These are phyloP conservation scores for Epithele typhae DNA, from an alignment of 768 basidiomycete species.

Conservation along the genomic window DNA sequence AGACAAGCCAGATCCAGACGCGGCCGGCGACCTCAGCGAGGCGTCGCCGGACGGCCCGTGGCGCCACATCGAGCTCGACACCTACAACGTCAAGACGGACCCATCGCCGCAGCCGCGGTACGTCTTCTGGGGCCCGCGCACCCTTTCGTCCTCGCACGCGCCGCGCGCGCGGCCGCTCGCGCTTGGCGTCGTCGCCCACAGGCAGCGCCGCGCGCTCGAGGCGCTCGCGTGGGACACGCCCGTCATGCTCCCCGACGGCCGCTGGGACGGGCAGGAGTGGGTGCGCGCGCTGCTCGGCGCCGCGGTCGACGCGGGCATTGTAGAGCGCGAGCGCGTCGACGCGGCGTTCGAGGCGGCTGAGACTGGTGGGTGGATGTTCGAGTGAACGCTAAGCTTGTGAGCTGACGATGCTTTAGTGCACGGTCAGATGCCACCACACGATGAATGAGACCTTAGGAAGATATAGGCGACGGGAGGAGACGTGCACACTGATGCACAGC, in stretches of 20 bases:
- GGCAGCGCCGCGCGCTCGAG: background rate
- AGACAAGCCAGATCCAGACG: too few relatives aligned
- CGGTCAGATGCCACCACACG: too few relatives aligned
- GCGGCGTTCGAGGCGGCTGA: background rate
- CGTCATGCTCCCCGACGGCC: background rate
- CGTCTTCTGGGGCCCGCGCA: constrained; percentile 1
- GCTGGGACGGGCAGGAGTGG: background rate
- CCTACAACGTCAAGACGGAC: background rate
- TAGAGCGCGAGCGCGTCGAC: background rate
- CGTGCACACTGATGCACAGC: too few relatives aligned
- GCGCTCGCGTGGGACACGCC: background rate
- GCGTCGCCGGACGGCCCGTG: background rate
- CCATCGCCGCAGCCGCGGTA: background rate
- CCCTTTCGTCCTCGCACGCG: too few relatives aligned
- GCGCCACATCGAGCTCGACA: background rate
- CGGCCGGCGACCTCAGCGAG: too few relatives aligned
- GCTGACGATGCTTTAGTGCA: too few relatives aligned
- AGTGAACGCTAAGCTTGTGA: background rate
- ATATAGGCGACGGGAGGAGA: too few relatives aligned
- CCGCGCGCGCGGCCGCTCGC: background rate
- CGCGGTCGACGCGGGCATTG: background rate
- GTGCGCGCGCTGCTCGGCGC: background rate
- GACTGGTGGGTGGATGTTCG: background rate
- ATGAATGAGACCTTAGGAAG: too few relatives aligned
- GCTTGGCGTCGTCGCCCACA: background rate